Evolutionary conservation across 805 yeast genomes (phyloP).

Genomic region (Saccharomycopsis olivae): DNA sequence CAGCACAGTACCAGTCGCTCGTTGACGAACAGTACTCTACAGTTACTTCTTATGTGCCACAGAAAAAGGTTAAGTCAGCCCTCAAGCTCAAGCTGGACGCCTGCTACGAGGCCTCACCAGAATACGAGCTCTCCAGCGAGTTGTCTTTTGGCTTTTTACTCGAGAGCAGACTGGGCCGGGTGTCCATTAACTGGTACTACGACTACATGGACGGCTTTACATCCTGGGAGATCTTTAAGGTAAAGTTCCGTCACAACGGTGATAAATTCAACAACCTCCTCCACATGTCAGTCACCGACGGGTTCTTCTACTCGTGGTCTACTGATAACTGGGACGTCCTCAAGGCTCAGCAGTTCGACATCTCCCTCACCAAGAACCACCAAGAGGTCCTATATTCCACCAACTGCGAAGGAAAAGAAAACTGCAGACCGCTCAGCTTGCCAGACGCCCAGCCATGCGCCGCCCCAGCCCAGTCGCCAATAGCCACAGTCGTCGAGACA

Average conservation of each 20-base stretch:
- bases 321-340: constrained; percentile 8
- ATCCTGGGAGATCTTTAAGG: constrained; percentile 2
- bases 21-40: constrained; percentile 3
- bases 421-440: constrained; percentile 6
- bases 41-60: no score
- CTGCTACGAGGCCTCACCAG: no score
- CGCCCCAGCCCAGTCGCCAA: not conserved
- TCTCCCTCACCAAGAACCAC: constrained; percentile 1
- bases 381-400: constrained; percentile 11
- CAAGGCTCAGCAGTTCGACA: constrained; percentile 8
- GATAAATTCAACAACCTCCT: constrained; percentile 4
- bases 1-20: no score
- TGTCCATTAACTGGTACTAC: constrained; percentile 15
- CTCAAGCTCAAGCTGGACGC: no score
- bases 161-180: no score
- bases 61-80: no score
- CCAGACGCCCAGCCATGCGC: not conserved
- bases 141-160: no score
- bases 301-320: constrained; percentile 14
- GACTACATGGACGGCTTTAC: not conserved
- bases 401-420: constrained; percentile 8
- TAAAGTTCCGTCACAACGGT: constrained; percentile 11
- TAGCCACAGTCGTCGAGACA: not conserved
- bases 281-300: constrained; percentile 1
- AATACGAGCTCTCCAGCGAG: no score